Conservation (phyloP, 2,329 filamentous ascomycete genomes). For the Fusarium foetens region DNA sequence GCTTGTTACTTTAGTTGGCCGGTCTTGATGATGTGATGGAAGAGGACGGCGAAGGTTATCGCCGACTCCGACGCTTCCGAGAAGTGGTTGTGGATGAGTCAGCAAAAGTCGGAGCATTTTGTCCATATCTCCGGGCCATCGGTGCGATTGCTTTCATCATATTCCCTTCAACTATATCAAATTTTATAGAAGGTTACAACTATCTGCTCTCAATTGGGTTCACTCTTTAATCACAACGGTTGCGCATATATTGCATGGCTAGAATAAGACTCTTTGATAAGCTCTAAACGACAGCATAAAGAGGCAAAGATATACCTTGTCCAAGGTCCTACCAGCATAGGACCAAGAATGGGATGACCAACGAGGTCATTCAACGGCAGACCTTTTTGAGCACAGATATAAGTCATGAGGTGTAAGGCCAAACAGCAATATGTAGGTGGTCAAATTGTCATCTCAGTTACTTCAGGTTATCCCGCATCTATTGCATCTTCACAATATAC, state of each 20-base stretch:
- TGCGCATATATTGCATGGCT: background rate
- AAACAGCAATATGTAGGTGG: background rate
- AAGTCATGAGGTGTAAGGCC: background rate
- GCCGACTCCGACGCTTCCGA: slow-evolving; percentile 46
- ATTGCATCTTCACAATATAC: slow-evolving; percentile 31
- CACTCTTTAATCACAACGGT: background rate
- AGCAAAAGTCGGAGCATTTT: slow-evolving; percentile 32
- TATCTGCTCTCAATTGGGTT: background rate
- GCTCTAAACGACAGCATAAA: background rate
- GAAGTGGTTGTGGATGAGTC: slow-evolving; percentile 21
- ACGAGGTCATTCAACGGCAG: background rate
- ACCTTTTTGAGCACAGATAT: background rate
- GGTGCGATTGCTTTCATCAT: background rate
- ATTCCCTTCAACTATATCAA: background rate
- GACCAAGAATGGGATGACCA: background rate
- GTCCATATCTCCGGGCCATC: slow-evolving; percentile 3
- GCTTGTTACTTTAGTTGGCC: slow-evolving; percentile 26
- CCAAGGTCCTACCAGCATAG: background rate
- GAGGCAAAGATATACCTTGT: background rate
- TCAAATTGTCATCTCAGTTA: background rate
- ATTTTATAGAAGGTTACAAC: background rate
- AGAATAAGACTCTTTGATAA: background rate
- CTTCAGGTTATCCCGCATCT: background rate
- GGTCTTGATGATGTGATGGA: slow-evolving; percentile 29
- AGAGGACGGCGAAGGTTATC: slow-evolving; percentile 45